Percentiles rank a stretch among this genome's conserved stretches.
These are phyloP conservation scores for Pseudogymnoascus sp. DNA, from an alignment of 2,329 filamentous ascomycete genomes.

Conservation along the genomic window DNA sequence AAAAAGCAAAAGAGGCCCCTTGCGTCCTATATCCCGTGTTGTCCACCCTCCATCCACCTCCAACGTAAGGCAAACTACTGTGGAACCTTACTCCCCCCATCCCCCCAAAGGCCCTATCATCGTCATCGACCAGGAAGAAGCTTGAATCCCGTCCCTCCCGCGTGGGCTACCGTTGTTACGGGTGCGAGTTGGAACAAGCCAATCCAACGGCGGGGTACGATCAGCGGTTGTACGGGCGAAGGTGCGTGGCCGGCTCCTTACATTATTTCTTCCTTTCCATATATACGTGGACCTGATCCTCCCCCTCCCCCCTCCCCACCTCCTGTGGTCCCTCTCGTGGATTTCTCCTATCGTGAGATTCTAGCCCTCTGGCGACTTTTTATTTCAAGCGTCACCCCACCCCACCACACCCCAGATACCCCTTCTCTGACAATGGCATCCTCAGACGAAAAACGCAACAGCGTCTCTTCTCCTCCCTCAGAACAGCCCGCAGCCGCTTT, in stretches of 20 bases:
- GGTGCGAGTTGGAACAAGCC: background rate
- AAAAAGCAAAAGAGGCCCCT: background rate
- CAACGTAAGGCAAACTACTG: background rate
- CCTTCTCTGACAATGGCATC: background rate
- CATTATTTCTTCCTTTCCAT: background rate
- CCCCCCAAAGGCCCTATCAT: background rate
- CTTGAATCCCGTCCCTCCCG: slow-evolving; percentile 6
- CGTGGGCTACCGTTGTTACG: slow-evolving; percentile 7
- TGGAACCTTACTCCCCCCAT: background rate
- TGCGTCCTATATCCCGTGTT: slow-evolving; percentile 5
- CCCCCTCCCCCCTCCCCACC: background rate
- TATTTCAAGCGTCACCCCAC: background rate
- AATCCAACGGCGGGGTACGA: slow-evolving; percentile 5
- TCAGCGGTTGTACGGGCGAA: background rate
- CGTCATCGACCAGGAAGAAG: slow-evolving; percentile 5
- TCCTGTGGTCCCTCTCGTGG: background rate
- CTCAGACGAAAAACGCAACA: background rate
- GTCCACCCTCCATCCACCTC: background rate
- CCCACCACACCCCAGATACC: too few relatives aligned
- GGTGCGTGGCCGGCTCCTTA: background rate
- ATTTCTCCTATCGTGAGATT: background rate
- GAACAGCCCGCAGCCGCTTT: background rate
- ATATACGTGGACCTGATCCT: slow-evolving; percentile 1
- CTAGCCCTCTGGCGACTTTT: background rate
- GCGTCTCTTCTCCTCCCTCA: background rate